Conservation (phyloP, 1,284 basidiomycete species). For the Moesziomyces aphidis region DNA sequence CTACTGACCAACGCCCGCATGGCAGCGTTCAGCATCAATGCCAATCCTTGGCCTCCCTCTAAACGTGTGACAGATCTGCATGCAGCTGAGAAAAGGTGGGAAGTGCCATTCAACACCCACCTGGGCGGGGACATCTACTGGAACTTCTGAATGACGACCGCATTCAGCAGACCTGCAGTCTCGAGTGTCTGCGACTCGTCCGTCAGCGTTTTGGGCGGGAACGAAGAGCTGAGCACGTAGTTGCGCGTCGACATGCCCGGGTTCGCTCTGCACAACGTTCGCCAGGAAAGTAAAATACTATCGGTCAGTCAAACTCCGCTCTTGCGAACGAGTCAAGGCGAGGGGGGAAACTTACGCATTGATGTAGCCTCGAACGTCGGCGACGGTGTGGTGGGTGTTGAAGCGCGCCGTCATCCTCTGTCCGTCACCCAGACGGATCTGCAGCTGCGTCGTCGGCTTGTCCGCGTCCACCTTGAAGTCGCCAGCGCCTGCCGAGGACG, state of each 20-base stretch:
- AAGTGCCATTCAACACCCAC: not conserved
- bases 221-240: slow-evolving; percentile 61
- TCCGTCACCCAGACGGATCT: slow-evolving; percentile 89
- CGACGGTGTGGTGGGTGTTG: slow-evolving; percentile 91
- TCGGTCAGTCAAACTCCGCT: slow-evolving; percentile 2
- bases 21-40: too few relatives aligned
- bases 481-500: slow-evolving; percentile 60
- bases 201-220: slow-evolving; percentile 64
- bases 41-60: too few relatives aligned
- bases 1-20: slow-evolving; percentile 11
- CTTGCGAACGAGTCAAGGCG: not conserved
- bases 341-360: slow-evolving; percentile 78
- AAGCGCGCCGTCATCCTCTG: slow-evolving; percentile 85
- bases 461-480: slow-evolving; percentile 81
- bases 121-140: slow-evolving; percentile 10
- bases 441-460: slow-evolving; percentile 88
- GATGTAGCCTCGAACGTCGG: slow-evolving; percentile 86
- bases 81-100: slow-evolving; percentile 1
- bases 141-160: slow-evolving; percentile 65
- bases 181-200: slow-evolving; percentile 61
- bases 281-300: not conserved
- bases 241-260: slow-evolving; percentile 57
- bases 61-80: not conserved
- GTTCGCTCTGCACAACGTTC: slow-evolving; percentile 33
- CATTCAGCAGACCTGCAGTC: slow-evolving; percentile 61